Evolutionary conservation across 106 monocot species (phyloP), one percentile per base, ranked within the genome.

Genomic region (Ottelia alismoides): DNA sequence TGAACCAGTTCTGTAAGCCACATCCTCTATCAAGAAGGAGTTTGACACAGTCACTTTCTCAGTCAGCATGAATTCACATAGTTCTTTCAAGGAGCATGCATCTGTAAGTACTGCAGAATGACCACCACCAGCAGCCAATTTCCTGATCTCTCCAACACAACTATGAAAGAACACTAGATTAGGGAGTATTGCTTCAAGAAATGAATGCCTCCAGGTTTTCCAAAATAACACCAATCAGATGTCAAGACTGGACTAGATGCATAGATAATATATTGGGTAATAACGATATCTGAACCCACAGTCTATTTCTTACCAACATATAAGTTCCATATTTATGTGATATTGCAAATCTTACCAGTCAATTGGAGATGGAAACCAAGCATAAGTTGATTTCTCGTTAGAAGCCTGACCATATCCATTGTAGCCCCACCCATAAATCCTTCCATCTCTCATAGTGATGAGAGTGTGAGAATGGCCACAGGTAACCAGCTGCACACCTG

Each of bases 331-430:
- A n/a, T n/a, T n/a, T n/a, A n/a, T n/a, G n/a, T n/a, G n/a, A n/a
- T n/a, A n/a, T n/a, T n/a, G n/a, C n/a, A n/a, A n/a, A n/a, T n/a
- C 76, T 11, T 63, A 78, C 82, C 82, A 83, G 49, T 83, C 82
- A 59, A 78, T 55, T 17, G 82, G 77, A n/a, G 86, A 87, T 22
- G 86, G 86, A 28, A 63, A 72, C 85, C 85, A 90, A 1, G 98
- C 76, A 71, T 98, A 98, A 52, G 79, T 98, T 23, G 85, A 85
- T 63, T 85, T 99, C 4, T 58, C 66, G 75, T 79, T 90, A 7
- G 98, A 79, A 28, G 98, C 98, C 65, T 99, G 98, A 32, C 98
- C 98, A 78, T 99, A 99, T 51, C 70, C 75, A 66, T 99, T 99
- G 57, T 99, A 99, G 63, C 98, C 98, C 85, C 85, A 99, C 2